These are phyloP conservation scores for Clarireedia sp. DNA, from an alignment of 2,329 filamentous ascomycete genomes.

Conservation along the genomic window DNA sequence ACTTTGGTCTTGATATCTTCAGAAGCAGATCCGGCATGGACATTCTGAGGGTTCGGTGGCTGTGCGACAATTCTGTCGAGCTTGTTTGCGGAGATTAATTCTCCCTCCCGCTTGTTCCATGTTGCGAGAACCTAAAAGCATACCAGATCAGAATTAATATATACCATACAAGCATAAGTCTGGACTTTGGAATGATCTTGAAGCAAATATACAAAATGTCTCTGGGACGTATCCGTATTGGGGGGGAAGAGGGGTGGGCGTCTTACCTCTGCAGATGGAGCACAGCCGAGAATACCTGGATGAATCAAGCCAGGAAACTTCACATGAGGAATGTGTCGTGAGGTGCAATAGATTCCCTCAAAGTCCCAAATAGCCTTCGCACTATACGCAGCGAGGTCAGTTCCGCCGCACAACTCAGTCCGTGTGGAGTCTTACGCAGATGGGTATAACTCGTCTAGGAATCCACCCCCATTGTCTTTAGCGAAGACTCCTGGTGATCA, in stretches of 20 bases:
- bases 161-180: neutral
- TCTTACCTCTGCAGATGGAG: conserved; percentile 53
- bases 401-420: neutral
- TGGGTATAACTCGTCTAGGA: conserved; percentile 80
- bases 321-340: conserved; percentile 78
- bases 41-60: conserved; percentile 63
- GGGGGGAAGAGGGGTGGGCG: too few relatives aligned
- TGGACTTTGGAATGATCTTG: too few relatives aligned
- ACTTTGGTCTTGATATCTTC: conserved; percentile 56
- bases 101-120: conserved; percentile 79
- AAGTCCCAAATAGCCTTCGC: conserved; percentile 73
- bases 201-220: too few relatives aligned
- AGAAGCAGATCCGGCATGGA: conserved; percentile 61
- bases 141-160: neutral
- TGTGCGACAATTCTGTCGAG: conserved; percentile 66
- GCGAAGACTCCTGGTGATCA: conserved; percentile 46
- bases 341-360: conserved; percentile 72
- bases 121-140: conserved; percentile 51
- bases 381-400: conserved; percentile 28
- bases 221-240: too few relatives aligned
- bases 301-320: conserved; percentile 81
- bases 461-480: conserved; percentile 76
- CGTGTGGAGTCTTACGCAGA: conserved; percentile 51
- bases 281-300: conserved; percentile 84
- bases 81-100: conserved; percentile 64